Evolutionary conservation across 768 basidiomycete genomes (phyloP).

Genomic region (Lyophyllum semitale): DNA sequence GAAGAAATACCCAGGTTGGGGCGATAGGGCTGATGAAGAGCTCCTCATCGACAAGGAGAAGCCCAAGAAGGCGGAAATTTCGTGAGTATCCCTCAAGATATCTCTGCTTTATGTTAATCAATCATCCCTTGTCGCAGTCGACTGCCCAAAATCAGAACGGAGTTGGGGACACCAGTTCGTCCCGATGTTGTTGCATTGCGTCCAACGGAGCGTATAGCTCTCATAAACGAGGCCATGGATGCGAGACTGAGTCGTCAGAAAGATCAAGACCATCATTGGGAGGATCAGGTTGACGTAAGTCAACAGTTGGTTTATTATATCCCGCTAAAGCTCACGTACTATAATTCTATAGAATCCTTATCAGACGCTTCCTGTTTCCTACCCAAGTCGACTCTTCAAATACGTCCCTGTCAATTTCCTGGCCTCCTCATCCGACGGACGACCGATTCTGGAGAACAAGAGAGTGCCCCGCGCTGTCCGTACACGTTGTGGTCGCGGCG

Average conservation of each 20-base stretch:
- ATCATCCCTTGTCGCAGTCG: constrained; percentile 36
- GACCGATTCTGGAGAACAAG: constrained; percentile 15
- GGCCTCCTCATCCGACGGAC: constrained; percentile 28
- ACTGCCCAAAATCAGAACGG: constrained; percentile 56
- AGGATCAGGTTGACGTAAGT: constrained; percentile 81
- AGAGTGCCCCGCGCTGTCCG: constrained; percentile 53
- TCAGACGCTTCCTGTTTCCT: constrained; percentile 59
- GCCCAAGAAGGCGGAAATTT: constrained; percentile 56
- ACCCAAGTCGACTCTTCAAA: constrained; percentile 68
- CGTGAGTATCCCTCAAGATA: constrained; percentile 23
- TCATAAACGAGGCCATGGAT: constrained; percentile 64
- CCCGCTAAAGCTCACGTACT: neutral
- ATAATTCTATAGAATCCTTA: constrained; percentile 58
- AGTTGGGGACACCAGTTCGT: constrained; percentile 38
- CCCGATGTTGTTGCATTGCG: constrained; percentile 48
- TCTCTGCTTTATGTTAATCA: neutral
- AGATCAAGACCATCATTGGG: constrained; percentile 79
- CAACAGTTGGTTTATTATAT: neutral
- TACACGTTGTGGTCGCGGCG: constrained; percentile 79
- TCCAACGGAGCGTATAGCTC: constrained; percentile 64
- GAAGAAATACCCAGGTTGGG: constrained; percentile 63
- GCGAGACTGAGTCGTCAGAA: constrained; percentile 59
- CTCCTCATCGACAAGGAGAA: constrained; percentile 71
- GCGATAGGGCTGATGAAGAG: constrained; percentile 68
- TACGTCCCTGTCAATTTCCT: constrained; percentile 44